Base-by-base conservation (phyloP, 108 stramenopile genomes). In the Parmales sp. region DNA sequence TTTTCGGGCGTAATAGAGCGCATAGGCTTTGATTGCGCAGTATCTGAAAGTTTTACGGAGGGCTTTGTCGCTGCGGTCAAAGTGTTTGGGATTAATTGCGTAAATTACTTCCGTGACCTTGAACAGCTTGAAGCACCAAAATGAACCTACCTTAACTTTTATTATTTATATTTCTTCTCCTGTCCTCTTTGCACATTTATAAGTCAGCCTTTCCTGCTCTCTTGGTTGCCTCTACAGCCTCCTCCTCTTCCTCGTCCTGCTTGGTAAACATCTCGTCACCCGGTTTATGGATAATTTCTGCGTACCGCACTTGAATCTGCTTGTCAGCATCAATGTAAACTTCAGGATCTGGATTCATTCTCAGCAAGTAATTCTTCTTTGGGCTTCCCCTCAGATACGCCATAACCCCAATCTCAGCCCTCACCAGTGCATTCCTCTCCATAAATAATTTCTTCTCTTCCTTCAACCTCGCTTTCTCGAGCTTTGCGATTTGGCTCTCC, bases 361-460 rank as follows among this genome's bases (percentile, higher is more conserved):
- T 60, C 28, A 34, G 31, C 54, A 60, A 34, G 28, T 60, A 60
- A 28, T 34, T 34, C 54, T 60, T 60, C 54, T 60, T 60, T 3
- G 26, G 16, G 41, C 16, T 11, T 6, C 13, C 29, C n/a, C 31
- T 34, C 31, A 34, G 36, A 34, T 60, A 60, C 1, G 13, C 20
- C 3, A 11, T 34, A 16, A 60, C 3, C 18, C 54, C 54, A 28
- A 60, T 60, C 20, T 60, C 54, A 16, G 28, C 16, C 54, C 54
- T 60, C 4, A 60, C 36, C 26, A 18, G 29, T 16, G 29, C 31
- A 34, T 34, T 60, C 54, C 54, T 3, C 31, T 28, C 0, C 54
- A 34, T 60, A 34, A 13, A 1, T 2, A 4, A 5, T 34, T 34
- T 28, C 29, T 34, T 28, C 28, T 60, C 29, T 34, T 60, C 54